A percentile compares a stretch with the other conserved stretches of the same genome.
Evolutionary conservation across 129 eudicot genomes (phyloP).

Genomic region (Artemisia tridentata): DNA sequence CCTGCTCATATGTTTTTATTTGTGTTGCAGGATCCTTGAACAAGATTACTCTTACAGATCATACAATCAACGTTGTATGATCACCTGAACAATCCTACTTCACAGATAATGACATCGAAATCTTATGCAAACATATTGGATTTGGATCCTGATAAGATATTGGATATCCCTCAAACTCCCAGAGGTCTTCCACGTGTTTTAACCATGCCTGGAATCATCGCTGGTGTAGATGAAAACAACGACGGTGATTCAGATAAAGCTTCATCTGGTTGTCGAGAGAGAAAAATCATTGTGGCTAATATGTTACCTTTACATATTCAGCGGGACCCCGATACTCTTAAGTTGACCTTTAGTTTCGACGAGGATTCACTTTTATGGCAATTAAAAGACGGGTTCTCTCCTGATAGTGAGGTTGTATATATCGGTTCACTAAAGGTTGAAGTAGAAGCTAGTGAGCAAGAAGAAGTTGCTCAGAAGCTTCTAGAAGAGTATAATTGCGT

Average conservation of each 20-base stretch:
- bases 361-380: slow-evolving; percentile 72
- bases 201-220: slow-evolving; percentile 71
- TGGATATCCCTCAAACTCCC: slow-evolving; percentile 78
- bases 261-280: slow-evolving; percentile 44
- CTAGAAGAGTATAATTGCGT: slow-evolving; percentile 82
- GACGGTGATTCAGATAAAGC: slow-evolving; percentile 51
- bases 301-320: slow-evolving; percentile 74
- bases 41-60: background rate
- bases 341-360: slow-evolving; percentile 69
- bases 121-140: slow-evolving; percentile 58
- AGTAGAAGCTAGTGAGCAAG: slow-evolving; percentile 67
- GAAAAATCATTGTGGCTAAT: slow-evolving; percentile 76
- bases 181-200: slow-evolving; percentile 75
- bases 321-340: slow-evolving; percentile 51
- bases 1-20: slow-evolving; percentile 10
- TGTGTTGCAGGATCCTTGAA: slow-evolving; percentile 22
- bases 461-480: slow-evolving; percentile 73
- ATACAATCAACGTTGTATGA: slow-evolving; percentile 26
- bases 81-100: slow-evolving; percentile 5
- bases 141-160: slow-evolving; percentile 57
- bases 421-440: slow-evolving; percentile 80
- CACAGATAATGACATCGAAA: slow-evolving; percentile 55
- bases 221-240: slow-evolving; percentile 44
- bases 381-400: slow-evolving; percentile 63
- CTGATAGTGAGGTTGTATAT: slow-evolving; percentile 63